Evolutionary conservation across 805 yeast species (phyloP), one percentile per base, ranked within the genome.

Genomic region (Saturnispora diversa): DNA sequence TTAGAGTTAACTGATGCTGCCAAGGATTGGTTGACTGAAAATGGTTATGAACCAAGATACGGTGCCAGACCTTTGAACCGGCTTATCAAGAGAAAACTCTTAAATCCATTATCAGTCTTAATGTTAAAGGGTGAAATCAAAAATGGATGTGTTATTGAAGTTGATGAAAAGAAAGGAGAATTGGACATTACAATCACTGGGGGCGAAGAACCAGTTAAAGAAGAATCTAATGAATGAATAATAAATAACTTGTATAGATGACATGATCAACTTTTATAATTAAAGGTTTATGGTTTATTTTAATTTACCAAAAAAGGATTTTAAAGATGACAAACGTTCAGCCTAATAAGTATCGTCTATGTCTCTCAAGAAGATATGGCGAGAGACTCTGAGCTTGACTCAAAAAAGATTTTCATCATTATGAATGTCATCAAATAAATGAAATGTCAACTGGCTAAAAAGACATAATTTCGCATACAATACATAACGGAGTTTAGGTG

Each of bases 41-140:
- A 82, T 49, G 98, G 98, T 3, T 92, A 90, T 58, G 97, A 90
- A 55, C 84, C 85, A 24, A 61, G 80, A 31, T 92, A 90, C 55
- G 98, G 98, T 51, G 98, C 98, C 0, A 75, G 98, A 56, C 98
- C 98, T 9, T 70, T 92, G 59, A 90, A 92, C 67, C 75, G 98
- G 53, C 71, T 87, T 39, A 77, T 90, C 45, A 95, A 87, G 59
- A 84, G 81, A 65, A 64, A 72, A 47, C 58, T 92, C n/a, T 68
- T 92, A 60, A 88, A 88, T 57, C 95, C 97, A 19, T 71, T 92
- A 74, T 94, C 97, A 3, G 69, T 75, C 53, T 65, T 72, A 51
- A 57, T 92, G 68, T 74, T 92, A 46, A 78, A 77, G 55, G 97
- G 97, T 3, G 83, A 83, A 52, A 69, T 90, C 10, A 71, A 67